A percentile compares a stretch with the other conserved stretches of the same genome.
These are phyloP conservation scores for Herpetomonas muscarum DNA, from an alignment of 208 protist genomes.

Conservation along the genomic window DNA sequence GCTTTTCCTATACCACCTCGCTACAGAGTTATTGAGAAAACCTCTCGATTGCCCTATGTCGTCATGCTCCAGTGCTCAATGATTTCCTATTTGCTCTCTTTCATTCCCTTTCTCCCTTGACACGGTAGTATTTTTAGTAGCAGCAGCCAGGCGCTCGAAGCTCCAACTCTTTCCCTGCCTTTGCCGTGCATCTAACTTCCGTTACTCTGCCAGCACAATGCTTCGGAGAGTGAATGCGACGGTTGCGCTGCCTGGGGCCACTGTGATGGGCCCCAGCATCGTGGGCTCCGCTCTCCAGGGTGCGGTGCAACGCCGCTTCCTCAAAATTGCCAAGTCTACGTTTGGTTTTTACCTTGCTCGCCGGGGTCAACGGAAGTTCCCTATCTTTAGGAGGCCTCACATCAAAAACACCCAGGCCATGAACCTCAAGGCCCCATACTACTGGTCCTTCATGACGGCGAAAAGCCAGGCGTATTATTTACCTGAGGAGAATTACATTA, in stretches of 20 bases:
- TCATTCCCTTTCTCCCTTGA: too few species aligned
- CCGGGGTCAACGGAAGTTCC: conserved; percentile 76
- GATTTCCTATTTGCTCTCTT: too few species aligned
- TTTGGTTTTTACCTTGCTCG: conserved; percentile 89
- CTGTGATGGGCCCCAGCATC: not conserved
- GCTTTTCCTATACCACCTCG: too few species aligned
- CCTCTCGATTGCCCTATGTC: too few species aligned
- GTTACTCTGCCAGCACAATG: conserved; percentile 15
- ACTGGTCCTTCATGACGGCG: conserved; percentile 85
- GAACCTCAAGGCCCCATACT: conserved; percentile 86
- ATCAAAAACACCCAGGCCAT: conserved; percentile 84
- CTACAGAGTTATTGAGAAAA: too few species aligned
- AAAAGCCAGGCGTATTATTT: conserved; percentile 79
- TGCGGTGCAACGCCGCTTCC: conserved; percentile 56
- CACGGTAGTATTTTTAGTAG: too few species aligned
- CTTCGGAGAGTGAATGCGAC: conserved; percentile 28
- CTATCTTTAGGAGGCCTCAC: conserved; percentile 72
- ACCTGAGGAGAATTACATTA: conserved; percentile 90
- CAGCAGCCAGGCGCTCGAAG: too few species aligned
- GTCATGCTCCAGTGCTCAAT: too few species aligned
- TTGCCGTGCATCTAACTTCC: not conserved
- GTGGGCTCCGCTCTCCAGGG: conserved; percentile 4
- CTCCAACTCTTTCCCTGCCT: too few species aligned
- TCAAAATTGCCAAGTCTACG: conserved; percentile 86
- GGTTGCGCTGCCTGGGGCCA: conserved; percentile 5